Conservation (phyloP, 2,329 filamentous ascomycete genomes). For the Phyllosticta citrichinensis region DNA sequence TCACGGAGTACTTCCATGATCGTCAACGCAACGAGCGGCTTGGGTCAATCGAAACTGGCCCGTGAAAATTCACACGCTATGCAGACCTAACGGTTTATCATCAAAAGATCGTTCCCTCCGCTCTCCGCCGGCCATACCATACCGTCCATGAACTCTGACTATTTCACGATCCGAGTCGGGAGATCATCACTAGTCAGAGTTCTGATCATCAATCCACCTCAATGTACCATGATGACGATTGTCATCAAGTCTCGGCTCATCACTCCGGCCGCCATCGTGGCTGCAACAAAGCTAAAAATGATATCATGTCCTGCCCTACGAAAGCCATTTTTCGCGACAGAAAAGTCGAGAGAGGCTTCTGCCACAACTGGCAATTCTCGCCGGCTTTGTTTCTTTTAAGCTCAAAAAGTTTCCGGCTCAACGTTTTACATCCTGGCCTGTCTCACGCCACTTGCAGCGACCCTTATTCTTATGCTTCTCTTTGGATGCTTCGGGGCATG, state of each 20-base stretch:
- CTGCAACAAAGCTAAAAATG: neutral
- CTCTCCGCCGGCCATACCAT: neutral
- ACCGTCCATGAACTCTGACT: neutral
- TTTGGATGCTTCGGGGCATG: neutral
- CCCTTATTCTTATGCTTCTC: neutral
- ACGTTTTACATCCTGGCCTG: neutral
- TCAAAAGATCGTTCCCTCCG: neutral
- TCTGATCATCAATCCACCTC: neutral
- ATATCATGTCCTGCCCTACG: neutral
- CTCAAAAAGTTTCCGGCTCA: neutral
- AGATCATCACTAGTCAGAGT: neutral
- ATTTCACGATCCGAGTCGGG: neutral
- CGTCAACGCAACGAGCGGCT: neutral
- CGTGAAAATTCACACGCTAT: neutral
- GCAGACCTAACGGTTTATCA: neutral
- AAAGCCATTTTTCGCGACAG: neutral
- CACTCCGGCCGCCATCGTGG: neutral
- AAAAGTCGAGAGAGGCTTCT: neutral
- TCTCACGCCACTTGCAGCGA: neutral
- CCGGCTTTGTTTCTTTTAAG: neutral
- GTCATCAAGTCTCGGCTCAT: neutral
- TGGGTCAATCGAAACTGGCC: neutral
- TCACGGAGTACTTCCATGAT: neutral
- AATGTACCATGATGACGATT: neutral
- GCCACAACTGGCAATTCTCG: neutral